Percentiles rank a stretch among this genome's conserved stretches.
Evolutionary conservation across 176 grass and related monocot species (phyloP).

Genomic region (Zoysia pacifica): DNA sequence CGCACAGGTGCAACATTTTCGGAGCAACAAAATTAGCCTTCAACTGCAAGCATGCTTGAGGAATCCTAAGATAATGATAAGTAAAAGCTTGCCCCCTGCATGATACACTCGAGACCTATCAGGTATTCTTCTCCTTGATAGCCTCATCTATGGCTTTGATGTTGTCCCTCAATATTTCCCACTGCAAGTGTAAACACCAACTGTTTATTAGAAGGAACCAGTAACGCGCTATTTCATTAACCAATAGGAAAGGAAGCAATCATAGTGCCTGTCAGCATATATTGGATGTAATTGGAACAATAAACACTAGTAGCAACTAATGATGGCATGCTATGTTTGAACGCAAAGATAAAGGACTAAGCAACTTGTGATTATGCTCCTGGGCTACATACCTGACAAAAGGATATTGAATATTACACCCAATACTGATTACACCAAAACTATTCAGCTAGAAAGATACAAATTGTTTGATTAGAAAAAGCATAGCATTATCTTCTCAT

Average conservation of each 20-base stretch:
- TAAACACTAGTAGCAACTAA: neutral
- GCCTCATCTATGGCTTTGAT: slow-evolving; percentile 51
- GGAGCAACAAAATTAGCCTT: neutral
- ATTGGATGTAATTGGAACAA: neutral
- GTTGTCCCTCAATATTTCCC: slow-evolving; percentile 51
- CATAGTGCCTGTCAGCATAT: neutral
- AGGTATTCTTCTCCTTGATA: slow-evolving; percentile 47
- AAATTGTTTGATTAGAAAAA: neutral
- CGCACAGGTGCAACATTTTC: neutral
- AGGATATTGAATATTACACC: neutral
- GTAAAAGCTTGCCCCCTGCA: neutral
- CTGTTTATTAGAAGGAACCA: neutral
- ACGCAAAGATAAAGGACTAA: neutral
- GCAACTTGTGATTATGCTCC: neutral
- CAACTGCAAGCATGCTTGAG: slow-evolving; percentile 12
- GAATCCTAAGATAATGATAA: neutral
- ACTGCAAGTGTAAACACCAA: slow-evolving; percentile 32
- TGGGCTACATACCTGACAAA: neutral
- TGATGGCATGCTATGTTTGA: neutral
- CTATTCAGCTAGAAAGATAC: neutral
- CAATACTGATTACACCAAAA: neutral
- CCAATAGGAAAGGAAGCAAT: neutral
- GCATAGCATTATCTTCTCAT: neutral
- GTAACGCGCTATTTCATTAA: neutral
- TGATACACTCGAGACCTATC: neutral